Evolutionary conservation across 1,139 yeast genomes (phyloP), one percentile per base, ranked within the genome.

Genomic region (Hansenula sp.): DNA sequence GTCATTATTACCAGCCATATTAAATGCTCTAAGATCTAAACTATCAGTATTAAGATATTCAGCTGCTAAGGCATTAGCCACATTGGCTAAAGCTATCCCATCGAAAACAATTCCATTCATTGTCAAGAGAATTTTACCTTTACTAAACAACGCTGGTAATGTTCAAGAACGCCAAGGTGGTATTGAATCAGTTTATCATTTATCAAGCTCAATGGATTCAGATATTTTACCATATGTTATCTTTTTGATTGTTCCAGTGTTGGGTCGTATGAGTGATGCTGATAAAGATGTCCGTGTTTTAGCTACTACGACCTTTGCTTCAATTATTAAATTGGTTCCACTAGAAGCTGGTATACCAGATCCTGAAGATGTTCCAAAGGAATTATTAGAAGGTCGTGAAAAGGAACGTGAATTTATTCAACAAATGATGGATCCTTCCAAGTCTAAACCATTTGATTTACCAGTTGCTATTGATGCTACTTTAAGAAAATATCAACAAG

Each of bases 341-440:
- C 74, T 94, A 49, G 99, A 94, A 67, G 95, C 96, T 8, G 99
- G 99, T 59, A 91, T 94, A 39, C 93, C 96, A 1, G 97, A 93
- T 64, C 99, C 99, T 1, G 84, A 81, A 44, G 96, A 91, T 49
- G 81, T 94, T 84, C 95, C 99, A 1, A 73, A 74, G 47, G 91
- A 86, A 43, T 72, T 94, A 44, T 71, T 93, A 48, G 86, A 75
- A 55, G 97, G 96, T 8, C 84, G 98, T 62, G 97, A 91, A 55
- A 76, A 88, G 47, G 99, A 94, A 63, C 79, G 99, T 60, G 96
- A 88, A 55, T 94, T 94, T 57, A 87, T 94, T 49, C 87, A 86
- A 53, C 99, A 94, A 62, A 93, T 94, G 98, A 88, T 94, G 90
- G 98, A 94, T 62, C 96, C 96, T n/a, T 73, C 90, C 8, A 90